A percentile compares a stretch with the other conserved stretches of the same genome.
phyloP scores from a whole-genome alignment of 1,284 basidiomycete genomes.

The Meira nashicola region DNA sequence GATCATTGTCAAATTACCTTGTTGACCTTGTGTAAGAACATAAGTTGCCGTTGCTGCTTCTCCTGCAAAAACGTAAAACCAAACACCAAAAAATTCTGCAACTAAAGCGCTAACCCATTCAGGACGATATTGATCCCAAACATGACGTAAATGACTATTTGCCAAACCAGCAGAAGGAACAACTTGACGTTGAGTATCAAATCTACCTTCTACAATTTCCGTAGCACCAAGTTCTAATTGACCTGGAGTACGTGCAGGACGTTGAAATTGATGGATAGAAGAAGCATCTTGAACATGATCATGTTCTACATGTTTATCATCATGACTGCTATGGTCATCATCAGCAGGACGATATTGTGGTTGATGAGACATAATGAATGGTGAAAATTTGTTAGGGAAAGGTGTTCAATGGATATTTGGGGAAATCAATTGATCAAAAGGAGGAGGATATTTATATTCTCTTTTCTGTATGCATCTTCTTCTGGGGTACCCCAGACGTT shows the following conservation, averaged over 20 bases:
- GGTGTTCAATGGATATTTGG: no score
- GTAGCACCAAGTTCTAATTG: conserved; percentile 57
- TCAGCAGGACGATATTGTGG: no score
- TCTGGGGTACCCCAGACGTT: no score
- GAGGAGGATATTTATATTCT: no score
- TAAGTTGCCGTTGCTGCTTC: conserved; percentile 24
- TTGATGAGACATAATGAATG: no score
- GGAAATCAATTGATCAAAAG: no score
- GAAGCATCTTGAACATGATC: neutral
- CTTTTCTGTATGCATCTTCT: no score
- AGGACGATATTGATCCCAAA: conserved; percentile 6
- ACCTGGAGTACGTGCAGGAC: conserved; percentile 2
- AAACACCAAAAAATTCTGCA: conserved; percentile 9
- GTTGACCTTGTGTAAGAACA: conserved; percentile 25
- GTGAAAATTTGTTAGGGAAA: no score
- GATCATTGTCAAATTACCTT: conserved; percentile 34
- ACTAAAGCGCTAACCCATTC: conserved; percentile 7
- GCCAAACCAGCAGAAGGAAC: conserved; percentile 12
- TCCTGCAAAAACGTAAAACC: conserved; percentile 8
- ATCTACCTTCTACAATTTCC: conserved; percentile 32
- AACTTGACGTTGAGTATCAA: conserved; percentile 23
- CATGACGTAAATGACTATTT: conserved; percentile 6
- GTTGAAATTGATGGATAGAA: conserved; percentile 14
- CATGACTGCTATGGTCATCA: neutral
- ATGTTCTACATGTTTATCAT: neutral